phyloP scores from a whole-genome alignment of 345 rosid genomes.

The Eucalyptus pauciflora region DNA sequence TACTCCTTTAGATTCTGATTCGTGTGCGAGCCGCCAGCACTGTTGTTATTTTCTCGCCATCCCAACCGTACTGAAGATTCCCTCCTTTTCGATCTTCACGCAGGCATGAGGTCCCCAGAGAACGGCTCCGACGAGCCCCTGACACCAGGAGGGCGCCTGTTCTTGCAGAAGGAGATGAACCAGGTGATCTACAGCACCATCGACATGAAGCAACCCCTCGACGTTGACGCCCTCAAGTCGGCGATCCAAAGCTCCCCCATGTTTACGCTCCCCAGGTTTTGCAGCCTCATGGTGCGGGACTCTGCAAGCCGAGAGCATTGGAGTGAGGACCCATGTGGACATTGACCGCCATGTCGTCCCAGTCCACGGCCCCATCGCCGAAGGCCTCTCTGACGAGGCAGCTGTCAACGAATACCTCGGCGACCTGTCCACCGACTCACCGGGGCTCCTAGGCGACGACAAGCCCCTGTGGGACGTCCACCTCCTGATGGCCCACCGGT shows the following conservation, averaged over 20 bases:
- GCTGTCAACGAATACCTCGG: constrained; percentile 16
- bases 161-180: constrained; percentile 27
- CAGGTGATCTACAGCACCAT: constrained; percentile 33
- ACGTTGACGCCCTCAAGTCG: constrained; percentile 11
- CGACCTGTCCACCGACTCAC: too few species aligned
- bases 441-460: too few species aligned
- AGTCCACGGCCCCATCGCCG: not conserved
- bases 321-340: constrained; percentile 25
- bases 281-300: constrained; percentile 37
- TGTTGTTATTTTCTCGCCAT: too few species aligned
- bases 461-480: too few species aligned
- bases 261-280: constrained; percentile 41
- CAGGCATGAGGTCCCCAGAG: too few species aligned
- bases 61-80: too few species aligned
- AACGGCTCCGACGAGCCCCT: constrained; percentile 24
- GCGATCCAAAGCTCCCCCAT: constrained; percentile 8
- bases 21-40: too few species aligned
- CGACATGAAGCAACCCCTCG: constrained; percentile 8
- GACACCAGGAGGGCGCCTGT: constrained; percentile 47
- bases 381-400: not conserved
- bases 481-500: too few species aligned
- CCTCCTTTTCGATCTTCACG: too few species aligned
- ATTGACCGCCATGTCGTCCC: constrained; percentile 19
- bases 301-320: constrained; percentile 22
- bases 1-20: too few species aligned